Base-by-base conservation (phyloP, 306 rosid genomes). In the Dalbergia cultrata region DNA sequence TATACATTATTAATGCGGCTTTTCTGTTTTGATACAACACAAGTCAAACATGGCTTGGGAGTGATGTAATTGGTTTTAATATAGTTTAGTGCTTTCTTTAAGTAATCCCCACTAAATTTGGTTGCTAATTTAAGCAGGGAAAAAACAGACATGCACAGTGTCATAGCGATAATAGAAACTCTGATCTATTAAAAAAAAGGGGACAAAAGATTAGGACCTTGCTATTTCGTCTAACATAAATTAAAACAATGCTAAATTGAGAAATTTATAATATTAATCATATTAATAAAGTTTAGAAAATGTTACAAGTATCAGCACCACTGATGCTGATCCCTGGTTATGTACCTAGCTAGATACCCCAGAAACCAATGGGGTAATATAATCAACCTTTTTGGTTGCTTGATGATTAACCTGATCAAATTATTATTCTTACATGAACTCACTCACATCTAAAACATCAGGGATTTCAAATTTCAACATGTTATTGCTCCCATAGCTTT, bases 401-500 rank as follows among this genome's bases (percentile, higher is more conserved):
- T 70, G 4, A n/a, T 65, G 8, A 54, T 16, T 0, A 44, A 72
- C 60, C 41, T 26, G 4, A 91, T 44, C 39, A 78, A 75, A 37
- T 72, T 45, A 70, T 49, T 49, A 49, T 50, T 50, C 54, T 81
- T 79, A 88, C 90, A 93, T 75, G 84, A 90, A 91, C 68, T 89
- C 85, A 84, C 72, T 88, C 21, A 85, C 83, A 74, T 86, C 88
- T 41, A 87, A 84, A 35, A 90, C 33, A 66, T 90, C 85, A 11
- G 90, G 85, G 78, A 96, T 82, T 75, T 93, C 91, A 77, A 93
- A 96, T 72, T 80, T 84, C 82, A 92, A 81, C 81, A 87, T 83
- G 79, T 87, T 81, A 67, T 90, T 85, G 78, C 97, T 95, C 9
- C 90, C 88, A 64, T 93, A 90, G 88, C 97, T 93, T 57, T 93